Evolutionary conservation across 139 green algal species (phyloP).

Genomic region (Volvox africanus): DNA sequence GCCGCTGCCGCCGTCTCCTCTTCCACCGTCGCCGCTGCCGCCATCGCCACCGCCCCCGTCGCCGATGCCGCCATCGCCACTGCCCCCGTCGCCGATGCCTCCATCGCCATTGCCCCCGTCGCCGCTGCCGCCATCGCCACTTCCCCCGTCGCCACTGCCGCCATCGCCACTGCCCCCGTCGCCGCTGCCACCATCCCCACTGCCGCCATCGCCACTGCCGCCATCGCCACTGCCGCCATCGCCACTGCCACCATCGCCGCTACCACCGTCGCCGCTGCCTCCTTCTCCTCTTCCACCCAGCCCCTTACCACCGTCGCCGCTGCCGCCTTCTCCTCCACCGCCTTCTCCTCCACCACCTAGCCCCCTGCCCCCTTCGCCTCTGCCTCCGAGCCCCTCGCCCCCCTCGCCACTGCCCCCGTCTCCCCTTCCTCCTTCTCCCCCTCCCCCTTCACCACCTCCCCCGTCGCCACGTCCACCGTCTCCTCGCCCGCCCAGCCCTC

Average conservation of each 20-base stretch:
- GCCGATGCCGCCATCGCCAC: background rate
- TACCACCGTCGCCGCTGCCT: background rate
- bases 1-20: background rate
- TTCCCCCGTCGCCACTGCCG: background rate
- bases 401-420: background rate
- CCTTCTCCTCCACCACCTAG: background rate
- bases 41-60: background rate
- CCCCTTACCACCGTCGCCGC: background rate
- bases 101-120: background rate
- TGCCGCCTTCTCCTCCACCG: background rate
- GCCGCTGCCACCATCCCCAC: background rate
- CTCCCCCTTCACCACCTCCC: background rate
- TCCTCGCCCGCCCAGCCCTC: background rate
- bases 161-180: constrained; percentile 16
- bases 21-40: background rate
- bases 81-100: background rate
- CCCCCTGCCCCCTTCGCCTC: background rate
- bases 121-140: background rate
- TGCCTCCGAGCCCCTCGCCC: background rate
- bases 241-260: background rate
- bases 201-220: background rate
- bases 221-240: background rate
- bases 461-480: background rate
- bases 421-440: background rate
- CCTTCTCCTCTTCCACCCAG: background rate